Base-by-base conservation (phyloP, 1,284 basidiomycete genomes). In the Moniliella sp. region DNA sequence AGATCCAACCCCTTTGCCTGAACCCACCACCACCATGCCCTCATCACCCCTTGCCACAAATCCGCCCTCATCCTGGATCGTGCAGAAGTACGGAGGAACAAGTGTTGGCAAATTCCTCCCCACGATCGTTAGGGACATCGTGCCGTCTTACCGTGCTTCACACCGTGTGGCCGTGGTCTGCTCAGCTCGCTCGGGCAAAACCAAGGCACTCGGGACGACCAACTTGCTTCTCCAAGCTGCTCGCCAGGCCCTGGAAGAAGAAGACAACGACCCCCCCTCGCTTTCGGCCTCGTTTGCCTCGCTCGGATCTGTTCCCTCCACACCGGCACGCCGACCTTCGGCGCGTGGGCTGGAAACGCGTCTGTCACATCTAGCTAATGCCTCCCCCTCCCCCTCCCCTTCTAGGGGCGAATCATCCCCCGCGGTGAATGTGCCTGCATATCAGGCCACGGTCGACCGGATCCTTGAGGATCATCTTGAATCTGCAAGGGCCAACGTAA, bases 61-160 rank as follows among this genome's bases (percentile, higher is more conserved):
- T n/a, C n/a, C n/a, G n/a, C n/a, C n/a, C n/a, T n/a, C n/a, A n/a
- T n/a, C n/a, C n/a, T 94, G 83, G 83, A 69, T 94, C 21, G 75
- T 94, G 1, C 84, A 93, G 61, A 94, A 97, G 62, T 93, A 78
- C 58, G 88, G 88, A 7, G 88, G 88, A 1, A 94, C 88, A 1
- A 80, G 76, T 46, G 74, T 97, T n/a, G 88, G 88, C 26, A 94
- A 94, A 62, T 88, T 82, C 58, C 68, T 83, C 2, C 68, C 72
- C 4, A 74, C 75, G 49, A 62, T 93, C 81, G 39, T 80, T 71
- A 32, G 67, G 66, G 69, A 78, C 31, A 79, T 93, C 39, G 74
- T 91, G 25, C 71, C 81, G 78, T n/a, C 73, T 32, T 83, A 88
- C 63, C 69, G 91, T 18, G 70, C 77, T 46, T 68, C 72, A 13